phyloP scores from a whole-genome alignment of 2,329 filamentous ascomycete species.

The Didymella pinodella region DNA sequence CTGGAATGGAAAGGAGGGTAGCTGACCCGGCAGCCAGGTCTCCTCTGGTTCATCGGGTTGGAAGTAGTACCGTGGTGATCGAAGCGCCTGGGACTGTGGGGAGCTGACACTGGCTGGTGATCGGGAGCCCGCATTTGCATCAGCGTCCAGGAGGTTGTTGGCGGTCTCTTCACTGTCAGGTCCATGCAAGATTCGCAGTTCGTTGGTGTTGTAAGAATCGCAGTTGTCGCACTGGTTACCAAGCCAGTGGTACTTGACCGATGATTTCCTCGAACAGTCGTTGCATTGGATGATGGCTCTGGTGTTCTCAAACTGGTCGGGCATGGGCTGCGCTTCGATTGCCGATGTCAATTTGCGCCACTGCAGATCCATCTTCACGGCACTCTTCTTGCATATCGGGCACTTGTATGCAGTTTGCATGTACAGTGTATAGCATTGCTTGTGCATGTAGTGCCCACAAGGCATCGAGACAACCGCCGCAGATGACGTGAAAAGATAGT shows the following conservation, averaged over 20 bases:
- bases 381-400: slow-evolving; percentile 93
- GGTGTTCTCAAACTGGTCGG: slow-evolving; percentile 78
- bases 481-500: slow-evolving; percentile 94
- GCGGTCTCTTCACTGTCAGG: slow-evolving; percentile 48
- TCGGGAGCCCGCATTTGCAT: slow-evolving; percentile 35
- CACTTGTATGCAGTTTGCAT: slow-evolving; percentile 94
- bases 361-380: slow-evolving; percentile 96
- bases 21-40: slow-evolving; percentile 49
- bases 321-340: slow-evolving; percentile 92
- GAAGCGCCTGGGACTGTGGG: slow-evolving; percentile 42
- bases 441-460: slow-evolving; percentile 95
- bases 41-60: slow-evolving; percentile 49
- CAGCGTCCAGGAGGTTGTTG: slow-evolving; percentile 44
- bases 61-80: slow-evolving; percentile 49
- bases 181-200: slow-evolving; percentile 55
- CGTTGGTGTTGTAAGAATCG: slow-evolving; percentile 62
- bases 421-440: slow-evolving; percentile 85
- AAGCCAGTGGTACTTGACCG: slow-evolving; percentile 91
- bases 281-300: slow-evolving; percentile 90
- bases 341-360: slow-evolving; percentile 90
- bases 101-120: slow-evolving; percentile 46
- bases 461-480: slow-evolving; percentile 90
- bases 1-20: slow-evolving; percentile 48
- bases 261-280: slow-evolving; percentile 88
- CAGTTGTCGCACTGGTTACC: slow-evolving; percentile 82